A percentile compares a stretch with the other conserved stretches of the same genome.
Evolutionary conservation across 2,329 filamentous ascomycete genomes (phyloP).

Genomic region (Aspergillus jensenii): DNA sequence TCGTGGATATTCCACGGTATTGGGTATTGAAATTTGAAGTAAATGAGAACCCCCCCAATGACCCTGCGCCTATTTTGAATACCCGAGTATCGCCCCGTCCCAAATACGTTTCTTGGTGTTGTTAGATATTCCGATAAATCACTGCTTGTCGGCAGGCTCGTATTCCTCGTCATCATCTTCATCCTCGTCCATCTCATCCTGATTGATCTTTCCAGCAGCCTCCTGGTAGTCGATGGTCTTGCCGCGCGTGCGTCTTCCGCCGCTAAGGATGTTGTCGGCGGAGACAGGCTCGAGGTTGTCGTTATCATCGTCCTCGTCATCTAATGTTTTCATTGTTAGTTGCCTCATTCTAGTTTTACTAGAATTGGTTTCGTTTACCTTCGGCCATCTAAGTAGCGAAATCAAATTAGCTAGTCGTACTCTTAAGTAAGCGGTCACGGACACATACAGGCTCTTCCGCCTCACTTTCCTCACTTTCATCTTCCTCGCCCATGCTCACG

Average conservation of each 20-base stretch:
- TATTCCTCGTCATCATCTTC: constrained; percentile 48
- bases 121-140: constrained; percentile 24
- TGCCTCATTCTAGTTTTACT: background rate
- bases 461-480: constrained; percentile 68
- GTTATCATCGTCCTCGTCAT: constrained; percentile 67
- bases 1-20: background rate
- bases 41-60: constrained; percentile 15
- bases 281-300: constrained; percentile 91
- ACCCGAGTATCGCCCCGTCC: constrained; percentile 16
- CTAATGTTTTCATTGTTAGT: constrained; percentile 12
- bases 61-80: constrained; percentile 20
- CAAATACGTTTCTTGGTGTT: constrained; percentile 14
- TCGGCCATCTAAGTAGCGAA: constrained; percentile 17
- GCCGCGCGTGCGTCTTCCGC: constrained; percentile 82
- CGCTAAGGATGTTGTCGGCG: constrained; percentile 77
- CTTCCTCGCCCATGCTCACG: constrained; percentile 72
- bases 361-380: background rate
- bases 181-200: constrained; percentile 61
- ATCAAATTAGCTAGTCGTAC: constrained; percentile 3
- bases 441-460: constrained; percentile 39
- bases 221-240: constrained; percentile 91
- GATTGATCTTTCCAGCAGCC: constrained; percentile 78
- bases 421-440: background rate
- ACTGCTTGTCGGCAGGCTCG: constrained; percentile 36
- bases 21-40: constrained; percentile 1